phyloP scores from a whole-genome alignment of 345 rosid genomes.

The Rhodamnia argentea region DNA sequence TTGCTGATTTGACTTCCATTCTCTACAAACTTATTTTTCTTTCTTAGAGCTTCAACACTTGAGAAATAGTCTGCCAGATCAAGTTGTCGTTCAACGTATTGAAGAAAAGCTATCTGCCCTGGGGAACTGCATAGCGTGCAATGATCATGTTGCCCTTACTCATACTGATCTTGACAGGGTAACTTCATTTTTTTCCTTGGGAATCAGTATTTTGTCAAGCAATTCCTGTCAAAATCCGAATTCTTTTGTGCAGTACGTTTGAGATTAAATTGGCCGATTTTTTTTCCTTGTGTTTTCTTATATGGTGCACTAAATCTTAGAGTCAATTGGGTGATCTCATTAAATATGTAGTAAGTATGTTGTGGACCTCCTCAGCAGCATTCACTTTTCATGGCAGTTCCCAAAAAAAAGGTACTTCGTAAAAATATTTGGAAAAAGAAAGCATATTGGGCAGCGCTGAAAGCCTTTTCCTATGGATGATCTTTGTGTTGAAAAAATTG shows the following conservation, averaged over 20 bases:
- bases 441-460: no score
- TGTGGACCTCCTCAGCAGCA: background rate
- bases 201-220: background rate
- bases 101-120: conserved; percentile 91
- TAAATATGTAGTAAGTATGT: background rate
- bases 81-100: conserved; percentile 83
- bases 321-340: background rate
- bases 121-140: conserved; percentile 93
- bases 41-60: conserved; percentile 79
- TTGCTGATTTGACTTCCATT: background rate
- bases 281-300: no score
- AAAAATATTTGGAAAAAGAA: no score
- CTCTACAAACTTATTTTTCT: background rate
- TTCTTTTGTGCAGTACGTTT: background rate
- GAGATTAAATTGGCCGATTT: no score
- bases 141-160: conserved; percentile 90
- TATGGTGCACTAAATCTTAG: background rate
- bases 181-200: background rate
- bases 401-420: no score
- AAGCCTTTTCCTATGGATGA: no score
- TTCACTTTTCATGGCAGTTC: background rate
- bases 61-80: conserved; percentile 90
- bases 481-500: background rate
- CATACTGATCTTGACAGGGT: conserved; percentile 90
- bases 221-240: background rate